Base-by-base conservation (phyloP, 352 stramenopile genomes). In the Pythium aristosporum region DNA sequence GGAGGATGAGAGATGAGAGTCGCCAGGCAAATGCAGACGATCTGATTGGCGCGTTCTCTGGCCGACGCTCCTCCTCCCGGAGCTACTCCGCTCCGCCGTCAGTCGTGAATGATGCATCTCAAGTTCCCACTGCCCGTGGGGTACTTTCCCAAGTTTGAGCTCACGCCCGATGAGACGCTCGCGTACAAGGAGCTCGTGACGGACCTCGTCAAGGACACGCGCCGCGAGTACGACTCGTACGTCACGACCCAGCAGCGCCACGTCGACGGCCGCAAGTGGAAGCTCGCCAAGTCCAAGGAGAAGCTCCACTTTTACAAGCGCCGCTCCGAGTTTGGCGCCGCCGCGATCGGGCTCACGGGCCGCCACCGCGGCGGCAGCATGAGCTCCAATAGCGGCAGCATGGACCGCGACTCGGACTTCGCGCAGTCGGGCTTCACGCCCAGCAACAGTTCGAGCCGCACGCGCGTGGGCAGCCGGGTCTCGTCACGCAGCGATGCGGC, bases 81-180 rank as follows among this genome's bases (percentile, higher is more conserved):
- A 50, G 44, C 44, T 28, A 2, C 21, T 50, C 44, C 11, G 37
- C 37, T 42, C 52, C 34, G 13, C 52, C 21, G 21, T 25, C n/a
- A 36, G 30, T 39, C 32, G 68, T 63, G 56, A 25, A 74, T 63
- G 56, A 90, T 91, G 82, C 79, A 87, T 39, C 82, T 89, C 60
- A 80, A 80, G 42, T 91, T 91, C 72, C 82, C 82, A 20, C 60
- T 91, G 23, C 82, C 82, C 12, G 61, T 68, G 39, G 76, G 75
- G n/a, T 89, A 87, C 70, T 91, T 91, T 62, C 77, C 79, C 69
- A 80, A 79, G 68, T 88, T 91, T 60, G 79, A 91, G 57, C 74
- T 91, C 61, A 69, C 78, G 42, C 67, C 77, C 10, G 65, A 79
- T 43, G 79, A 91, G 68, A 72, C 58, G 60, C 77, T 85, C 48